These are phyloP conservation scores for Diplosphaera chodatii DNA, from an alignment of 139 green algal genomes.

Conservation along the genomic window DNA sequence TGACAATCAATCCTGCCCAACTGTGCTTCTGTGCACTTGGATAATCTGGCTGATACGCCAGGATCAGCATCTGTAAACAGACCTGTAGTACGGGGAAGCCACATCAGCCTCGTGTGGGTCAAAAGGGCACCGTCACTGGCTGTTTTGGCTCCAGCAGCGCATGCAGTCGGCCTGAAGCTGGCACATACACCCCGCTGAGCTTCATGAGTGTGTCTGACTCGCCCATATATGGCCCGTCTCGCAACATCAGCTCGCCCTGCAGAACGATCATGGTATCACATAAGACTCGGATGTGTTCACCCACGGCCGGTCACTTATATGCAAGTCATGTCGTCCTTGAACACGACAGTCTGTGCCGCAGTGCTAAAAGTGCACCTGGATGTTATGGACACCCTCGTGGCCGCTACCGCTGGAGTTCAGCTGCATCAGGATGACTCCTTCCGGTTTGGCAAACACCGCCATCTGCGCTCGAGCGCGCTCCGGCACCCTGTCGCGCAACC, in stretches of 20 bases:
- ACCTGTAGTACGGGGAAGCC: slow-evolving; percentile 17
- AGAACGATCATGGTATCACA: too few species aligned
- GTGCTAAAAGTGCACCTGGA: slow-evolving; percentile 12
- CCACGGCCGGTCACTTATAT: too few species aligned
- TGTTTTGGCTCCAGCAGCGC: slow-evolving; percentile 26
- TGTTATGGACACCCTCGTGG: slow-evolving; percentile 3
- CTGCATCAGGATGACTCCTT: slow-evolving; percentile 2
- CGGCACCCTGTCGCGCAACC: not conserved
- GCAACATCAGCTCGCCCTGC: slow-evolving; percentile 58
- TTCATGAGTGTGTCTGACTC: slow-evolving; percentile 41
- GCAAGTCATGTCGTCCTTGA: too few species aligned
- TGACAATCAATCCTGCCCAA: too few species aligned
- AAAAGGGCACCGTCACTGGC: not conserved
- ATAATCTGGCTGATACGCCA: too few species aligned
- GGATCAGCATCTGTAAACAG: too few species aligned
- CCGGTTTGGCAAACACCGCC: not conserved
- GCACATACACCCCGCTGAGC: slow-evolving; percentile 45
- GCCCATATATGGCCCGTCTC: slow-evolving; percentile 48
- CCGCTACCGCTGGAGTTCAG: not conserved
- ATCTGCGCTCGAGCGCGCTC: not conserved
- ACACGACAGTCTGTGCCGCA: not conserved
- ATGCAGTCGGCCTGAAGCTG: slow-evolving; percentile 26
- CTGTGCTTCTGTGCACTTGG: too few species aligned
- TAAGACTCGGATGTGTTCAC: too few species aligned
- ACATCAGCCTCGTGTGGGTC: not conserved